Percentiles rank a stretch among this genome's conserved stretches.
Evolutionary conservation across 495 filamentous ascomycete species (phyloP).

Genomic region (Symbiotaphrina buchneri): DNA sequence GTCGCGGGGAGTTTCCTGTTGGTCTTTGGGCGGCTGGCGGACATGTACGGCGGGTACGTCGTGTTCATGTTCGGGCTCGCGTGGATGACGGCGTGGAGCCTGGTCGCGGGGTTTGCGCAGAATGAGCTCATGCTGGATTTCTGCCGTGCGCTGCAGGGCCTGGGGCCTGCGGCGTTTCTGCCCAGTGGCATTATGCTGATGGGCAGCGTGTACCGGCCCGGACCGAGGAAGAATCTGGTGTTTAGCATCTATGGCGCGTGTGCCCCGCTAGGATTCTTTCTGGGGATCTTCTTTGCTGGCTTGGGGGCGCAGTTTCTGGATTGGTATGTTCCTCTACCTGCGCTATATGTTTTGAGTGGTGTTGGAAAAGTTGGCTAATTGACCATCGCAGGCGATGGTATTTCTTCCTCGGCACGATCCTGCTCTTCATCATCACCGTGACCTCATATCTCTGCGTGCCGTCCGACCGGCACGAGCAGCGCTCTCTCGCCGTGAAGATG

Average conservation of each 20-base stretch:
- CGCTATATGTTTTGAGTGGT: too few species aligned
- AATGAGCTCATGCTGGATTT: slow-evolving; percentile 53
- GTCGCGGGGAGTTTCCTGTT: slow-evolving; percentile 54
- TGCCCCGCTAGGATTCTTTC: slow-evolving; percentile 60
- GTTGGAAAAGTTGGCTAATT: too few species aligned
- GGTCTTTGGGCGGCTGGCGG: slow-evolving; percentile 51
- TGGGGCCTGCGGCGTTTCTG: slow-evolving; percentile 58
- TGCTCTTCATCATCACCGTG: slow-evolving; percentile 24
- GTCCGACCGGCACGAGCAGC: slow-evolving; percentile 29
- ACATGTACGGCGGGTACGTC: slow-evolving; percentile 56
- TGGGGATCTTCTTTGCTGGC: slow-evolving; percentile 64
- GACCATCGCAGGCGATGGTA: too few species aligned
- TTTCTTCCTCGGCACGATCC: slow-evolving; percentile 50
- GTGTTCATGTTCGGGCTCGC: slow-evolving; percentile 42
- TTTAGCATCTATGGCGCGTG: slow-evolving; percentile 64
- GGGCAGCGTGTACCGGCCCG: slow-evolving; percentile 61
- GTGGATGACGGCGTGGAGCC: slow-evolving; percentile 53
- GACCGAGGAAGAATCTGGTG: slow-evolving; percentile 66
- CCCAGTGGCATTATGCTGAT: slow-evolving; percentile 62
- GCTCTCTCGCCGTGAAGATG: slow-evolving; percentile 27
- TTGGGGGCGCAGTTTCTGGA: slow-evolving; percentile 34
- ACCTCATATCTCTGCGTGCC: slow-evolving; percentile 44
- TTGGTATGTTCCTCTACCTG: too few species aligned
- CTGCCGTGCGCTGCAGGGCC: slow-evolving; percentile 54
- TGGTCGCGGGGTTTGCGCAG: slow-evolving; percentile 49